Percentiles rank a stretch among this genome's conserved stretches.
These are phyloP conservation scores for Rhodotorula sp. DNA, from an alignment of 1,284 basidiomycete species.

Conservation along the genomic window DNA sequence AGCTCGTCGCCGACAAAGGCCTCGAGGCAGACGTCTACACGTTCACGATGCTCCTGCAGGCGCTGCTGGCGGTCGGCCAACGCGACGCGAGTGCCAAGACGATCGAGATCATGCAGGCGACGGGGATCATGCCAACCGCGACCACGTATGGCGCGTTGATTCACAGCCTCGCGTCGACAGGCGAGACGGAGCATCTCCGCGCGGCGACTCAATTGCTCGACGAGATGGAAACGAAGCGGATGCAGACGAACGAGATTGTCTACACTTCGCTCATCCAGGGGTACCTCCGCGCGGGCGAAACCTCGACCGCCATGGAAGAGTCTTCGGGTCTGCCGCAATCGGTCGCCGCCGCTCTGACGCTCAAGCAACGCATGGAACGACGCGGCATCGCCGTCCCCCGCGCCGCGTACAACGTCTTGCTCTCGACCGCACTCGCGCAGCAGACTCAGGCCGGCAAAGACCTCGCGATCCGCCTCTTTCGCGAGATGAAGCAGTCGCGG, in stretches of 20 bases:
- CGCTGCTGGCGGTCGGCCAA: constrained; percentile 32
- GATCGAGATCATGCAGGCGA: constrained; percentile 33
- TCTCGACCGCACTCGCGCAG: constrained; percentile 24
- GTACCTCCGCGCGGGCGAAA: constrained; percentile 24
- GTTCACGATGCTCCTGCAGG: constrained; percentile 36
- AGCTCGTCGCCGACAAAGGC: constrained; percentile 19
- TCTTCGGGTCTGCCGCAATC: constrained; percentile 24
- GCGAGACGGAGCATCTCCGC: constrained; percentile 24
- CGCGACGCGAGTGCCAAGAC: constrained; percentile 31
- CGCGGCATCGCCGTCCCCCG: constrained; percentile 33
- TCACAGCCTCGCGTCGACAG: constrained; percentile 20
- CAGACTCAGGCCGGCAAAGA: constrained; percentile 15
- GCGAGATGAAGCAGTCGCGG: constrained; percentile 17
- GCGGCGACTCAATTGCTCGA: constrained; percentile 38
- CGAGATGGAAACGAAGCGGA: constrained; percentile 31
- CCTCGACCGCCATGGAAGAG: neutral
- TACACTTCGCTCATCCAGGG: constrained; percentile 41
- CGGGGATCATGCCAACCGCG: constrained; percentile 26
- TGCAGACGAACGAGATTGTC: constrained; percentile 35
- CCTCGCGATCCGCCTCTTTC: constrained; percentile 24
- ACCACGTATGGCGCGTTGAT: constrained; percentile 40
- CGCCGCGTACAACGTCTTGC: constrained; percentile 38
- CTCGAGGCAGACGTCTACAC: constrained; percentile 38
- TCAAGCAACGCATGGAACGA: constrained; percentile 32
- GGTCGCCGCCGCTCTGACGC: constrained; percentile 25